Evolutionary conservation across 2,329 filamentous ascomycete species (phyloP).

Genomic region (Fusarium guadeloupense): DNA sequence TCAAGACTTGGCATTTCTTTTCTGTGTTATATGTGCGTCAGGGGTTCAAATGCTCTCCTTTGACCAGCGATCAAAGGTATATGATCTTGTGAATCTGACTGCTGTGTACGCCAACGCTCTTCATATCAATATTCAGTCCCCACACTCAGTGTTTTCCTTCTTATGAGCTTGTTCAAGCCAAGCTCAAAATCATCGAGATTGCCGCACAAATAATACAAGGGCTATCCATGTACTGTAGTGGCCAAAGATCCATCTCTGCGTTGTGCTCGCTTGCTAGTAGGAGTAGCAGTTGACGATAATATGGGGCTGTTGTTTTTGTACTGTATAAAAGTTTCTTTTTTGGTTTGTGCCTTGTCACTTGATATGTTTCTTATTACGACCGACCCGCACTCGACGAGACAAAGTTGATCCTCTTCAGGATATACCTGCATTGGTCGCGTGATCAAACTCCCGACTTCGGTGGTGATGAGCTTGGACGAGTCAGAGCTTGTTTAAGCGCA

Average conservation of each 20-base stretch:
- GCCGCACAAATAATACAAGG: not conserved
- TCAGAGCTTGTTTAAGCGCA: too few relatives aligned
- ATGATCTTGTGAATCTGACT: too few relatives aligned
- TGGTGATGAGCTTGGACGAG: too few relatives aligned
- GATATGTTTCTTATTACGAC: conserved; percentile 6
- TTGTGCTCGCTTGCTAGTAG: not conserved
- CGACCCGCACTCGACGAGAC: not conserved
- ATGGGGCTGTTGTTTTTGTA: not conserved
- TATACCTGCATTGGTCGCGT: not conserved
- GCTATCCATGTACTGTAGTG: not conserved
- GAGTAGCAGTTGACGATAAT: not conserved
- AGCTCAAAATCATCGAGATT: not conserved
- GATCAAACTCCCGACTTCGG: not conserved
- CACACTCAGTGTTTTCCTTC: not conserved
- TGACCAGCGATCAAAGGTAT: too few relatives aligned
- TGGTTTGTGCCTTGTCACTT: not conserved
- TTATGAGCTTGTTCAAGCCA: not conserved
- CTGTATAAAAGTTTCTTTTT: not conserved
- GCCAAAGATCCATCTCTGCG: not conserved
- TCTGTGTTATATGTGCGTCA: not conserved
- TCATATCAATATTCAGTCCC: too few relatives aligned
- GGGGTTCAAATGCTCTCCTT: too few relatives aligned
- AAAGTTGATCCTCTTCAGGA: not conserved
- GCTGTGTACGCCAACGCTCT: too few relatives aligned
- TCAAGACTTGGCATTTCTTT: not conserved